Base-by-base conservation (phyloP, 2,329 filamentous ascomycete genomes). In the Ramularia endophylla region DNA sequence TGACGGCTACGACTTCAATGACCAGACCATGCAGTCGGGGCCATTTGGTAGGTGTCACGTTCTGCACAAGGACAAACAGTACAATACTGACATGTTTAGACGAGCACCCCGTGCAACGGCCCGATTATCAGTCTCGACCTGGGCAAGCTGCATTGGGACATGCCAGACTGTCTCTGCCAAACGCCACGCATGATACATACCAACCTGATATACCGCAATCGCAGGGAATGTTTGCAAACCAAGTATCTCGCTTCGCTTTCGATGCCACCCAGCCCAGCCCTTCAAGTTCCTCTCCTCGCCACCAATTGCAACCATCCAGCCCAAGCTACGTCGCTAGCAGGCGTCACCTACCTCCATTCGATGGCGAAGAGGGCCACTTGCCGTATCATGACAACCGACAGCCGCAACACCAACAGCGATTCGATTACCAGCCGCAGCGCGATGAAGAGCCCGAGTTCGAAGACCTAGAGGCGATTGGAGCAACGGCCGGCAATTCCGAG, bases 31-130 rank as follows among this genome's bases (percentile, higher is more conserved):
- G 43, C 40, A 43, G 29, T 58, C 74, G 9, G 71, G 77, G 60
- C 65, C 65, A 3, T 76, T 75, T 50, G 72, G 73, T 76, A 51
- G 51, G 52, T 40, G 3, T 13, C 27, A 27, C 22, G n/a, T n/a
- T n/a, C n/a, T n/a, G 29, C 29, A n/a, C 15, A 12, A 34, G 12
- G 12, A 6, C 13, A 19, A 8, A 35, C 9, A 34, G 13, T 22
- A 9, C 15, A 13, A 19, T 22, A 27, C 46, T 55, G 35, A 59
- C 37, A 34, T 16, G 8, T 13, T 33, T 31, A 69, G 67, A 69
- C 46, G 47, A 64, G 27, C 48, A 42, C 18, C 40, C 67, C 18
- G 53, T 66, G 8, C 56, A 53, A 12, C 55, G 56, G 36, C 54
- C 61, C 7, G 57, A 61, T 29, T 39, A 54, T 15, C 52, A 63